Evolutionary conservation across 331 rosid genomes (phyloP).

Genomic region (Rhamnella rubrinervis): DNA sequence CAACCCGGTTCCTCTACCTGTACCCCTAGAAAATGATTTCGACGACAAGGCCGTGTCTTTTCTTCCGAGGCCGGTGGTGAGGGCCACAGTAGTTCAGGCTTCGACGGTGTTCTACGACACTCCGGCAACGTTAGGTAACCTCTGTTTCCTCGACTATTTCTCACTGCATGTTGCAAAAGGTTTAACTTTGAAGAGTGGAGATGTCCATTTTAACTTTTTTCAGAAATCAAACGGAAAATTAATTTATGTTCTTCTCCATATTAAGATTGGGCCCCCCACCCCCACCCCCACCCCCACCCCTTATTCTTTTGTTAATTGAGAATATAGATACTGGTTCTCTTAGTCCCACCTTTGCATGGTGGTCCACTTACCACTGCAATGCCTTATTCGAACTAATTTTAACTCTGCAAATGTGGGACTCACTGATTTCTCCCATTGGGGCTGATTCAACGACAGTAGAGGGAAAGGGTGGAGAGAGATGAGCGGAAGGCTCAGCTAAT

Average conservation of each 20-base stretch:
- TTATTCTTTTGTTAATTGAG: background rate
- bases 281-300: background rate
- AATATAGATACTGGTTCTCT: background rate
- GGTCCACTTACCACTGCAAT: background rate
- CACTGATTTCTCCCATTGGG: no score
- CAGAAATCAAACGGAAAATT: background rate
- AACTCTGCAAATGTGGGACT: no score
- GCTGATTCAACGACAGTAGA: no score
- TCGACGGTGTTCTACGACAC: slow-evolving; percentile 14
- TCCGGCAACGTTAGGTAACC: slow-evolving; percentile 14
- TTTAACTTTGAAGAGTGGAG: no score
- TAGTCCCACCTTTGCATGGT: background rate
- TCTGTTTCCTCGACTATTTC: background rate
- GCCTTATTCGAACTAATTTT: no score
- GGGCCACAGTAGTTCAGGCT: slow-evolving; percentile 17
- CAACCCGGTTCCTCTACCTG: background rate
- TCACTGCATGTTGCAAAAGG: no score
- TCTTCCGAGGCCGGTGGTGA: slow-evolving; percentile 10
- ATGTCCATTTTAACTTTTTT: background rate
- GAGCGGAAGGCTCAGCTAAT: no score
- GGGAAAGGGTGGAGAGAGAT: no score
- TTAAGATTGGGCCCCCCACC: slow-evolving; percentile 2
- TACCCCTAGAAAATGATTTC: background rate
- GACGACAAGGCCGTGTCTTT: background rate
- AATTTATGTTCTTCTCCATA: background rate